Conservation (phyloP, 495 filamentous ascomycete species). For the Penicillium lagena region DNA sequence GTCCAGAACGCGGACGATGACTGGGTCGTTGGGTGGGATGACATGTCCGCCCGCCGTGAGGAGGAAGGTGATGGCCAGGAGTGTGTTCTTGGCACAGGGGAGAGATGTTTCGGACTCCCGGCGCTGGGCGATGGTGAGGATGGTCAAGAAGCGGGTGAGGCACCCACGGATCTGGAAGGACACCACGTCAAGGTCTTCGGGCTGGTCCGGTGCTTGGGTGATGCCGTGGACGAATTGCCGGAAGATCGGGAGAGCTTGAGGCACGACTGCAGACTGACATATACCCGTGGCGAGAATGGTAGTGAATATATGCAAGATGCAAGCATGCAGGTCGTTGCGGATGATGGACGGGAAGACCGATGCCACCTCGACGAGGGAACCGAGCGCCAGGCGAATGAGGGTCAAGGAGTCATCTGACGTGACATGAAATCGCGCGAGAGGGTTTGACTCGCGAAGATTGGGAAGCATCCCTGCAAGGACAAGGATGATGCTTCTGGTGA, state of each 20-base stretch:
- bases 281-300: conserved; percentile 82
- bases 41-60: conserved; percentile 71
- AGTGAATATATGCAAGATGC: conserved; percentile 92
- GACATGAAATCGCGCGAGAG: conserved; percentile 55
- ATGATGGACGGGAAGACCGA: conserved; percentile 95
- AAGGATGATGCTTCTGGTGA: conserved; percentile 90
- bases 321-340: conserved; percentile 92
- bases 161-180: conserved; percentile 63
- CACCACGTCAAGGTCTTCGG: conserved; percentile 27
- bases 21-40: conserved; percentile 64
- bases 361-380: conserved; percentile 86
- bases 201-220: conserved; percentile 37
- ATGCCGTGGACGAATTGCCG: conserved; percentile 81
- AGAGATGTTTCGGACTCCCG: conserved; percentile 75
- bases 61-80: conserved; percentile 81
- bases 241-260: conserved; percentile 85
- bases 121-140: conserved; percentile 76
- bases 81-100: conserved; percentile 85
- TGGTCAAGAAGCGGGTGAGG: conserved; percentile 69
- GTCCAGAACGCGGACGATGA: conserved; percentile 61
- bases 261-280: conserved; percentile 83
- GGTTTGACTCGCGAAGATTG: conserved; percentile 71
- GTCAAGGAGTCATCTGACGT: conserved; percentile 71
- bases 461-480: conserved; percentile 83
- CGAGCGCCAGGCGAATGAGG: conserved; percentile 72